These are phyloP conservation scores for Trypanosoma caninum DNA, from an alignment of 208 protist genomes.

Conservation along the genomic window DNA sequence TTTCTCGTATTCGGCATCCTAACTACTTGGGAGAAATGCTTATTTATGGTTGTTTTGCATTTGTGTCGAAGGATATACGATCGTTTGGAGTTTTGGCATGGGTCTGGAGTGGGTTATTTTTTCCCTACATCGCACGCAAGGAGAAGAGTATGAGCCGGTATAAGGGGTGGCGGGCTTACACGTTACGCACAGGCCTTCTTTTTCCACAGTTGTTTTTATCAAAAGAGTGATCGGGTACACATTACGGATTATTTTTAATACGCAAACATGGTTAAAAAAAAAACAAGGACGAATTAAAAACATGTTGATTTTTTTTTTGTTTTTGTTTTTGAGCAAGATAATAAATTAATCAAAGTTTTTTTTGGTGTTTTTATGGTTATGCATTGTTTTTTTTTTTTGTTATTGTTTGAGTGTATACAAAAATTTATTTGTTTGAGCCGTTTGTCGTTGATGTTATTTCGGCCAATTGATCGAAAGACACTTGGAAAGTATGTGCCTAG, in stretches of 20 bases:
- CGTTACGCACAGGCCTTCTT: slow-evolving; percentile 44
- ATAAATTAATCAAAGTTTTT: slow-evolving; percentile 1
- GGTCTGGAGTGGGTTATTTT: slow-evolving; percentile 68
- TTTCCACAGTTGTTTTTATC: slow-evolving; percentile 44
- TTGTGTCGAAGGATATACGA: slow-evolving; percentile 39
- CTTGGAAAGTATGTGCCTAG: slow-evolving; percentile 63
- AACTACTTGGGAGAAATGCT: slow-evolving; percentile 90
- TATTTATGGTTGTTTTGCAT: slow-evolving; percentile 85
- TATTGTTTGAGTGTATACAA: neutral
- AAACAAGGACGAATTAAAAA: neutral
- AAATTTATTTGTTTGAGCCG: no score
- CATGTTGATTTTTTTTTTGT: slow-evolving; percentile 14
- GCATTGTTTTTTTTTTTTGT: slow-evolving; percentile 10
- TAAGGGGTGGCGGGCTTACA: slow-evolving; percentile 60
- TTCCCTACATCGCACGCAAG: slow-evolving; percentile 77
- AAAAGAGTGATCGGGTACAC: neutral
- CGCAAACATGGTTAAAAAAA: slow-evolving; percentile 1
- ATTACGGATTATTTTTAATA: neutral
- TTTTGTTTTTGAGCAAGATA: neutral
- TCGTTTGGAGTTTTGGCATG: slow-evolving; percentile 59
- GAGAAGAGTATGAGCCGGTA: slow-evolving; percentile 78
- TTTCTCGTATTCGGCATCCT: slow-evolving; percentile 69
- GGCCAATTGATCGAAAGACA: slow-evolving; percentile 34
- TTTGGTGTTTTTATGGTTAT: slow-evolving; percentile 13
- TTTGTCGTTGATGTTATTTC: slow-evolving; percentile 10